Base-by-base conservation (phyloP, 108 stramenopile species). In the Epithemia pelagica region DNA sequence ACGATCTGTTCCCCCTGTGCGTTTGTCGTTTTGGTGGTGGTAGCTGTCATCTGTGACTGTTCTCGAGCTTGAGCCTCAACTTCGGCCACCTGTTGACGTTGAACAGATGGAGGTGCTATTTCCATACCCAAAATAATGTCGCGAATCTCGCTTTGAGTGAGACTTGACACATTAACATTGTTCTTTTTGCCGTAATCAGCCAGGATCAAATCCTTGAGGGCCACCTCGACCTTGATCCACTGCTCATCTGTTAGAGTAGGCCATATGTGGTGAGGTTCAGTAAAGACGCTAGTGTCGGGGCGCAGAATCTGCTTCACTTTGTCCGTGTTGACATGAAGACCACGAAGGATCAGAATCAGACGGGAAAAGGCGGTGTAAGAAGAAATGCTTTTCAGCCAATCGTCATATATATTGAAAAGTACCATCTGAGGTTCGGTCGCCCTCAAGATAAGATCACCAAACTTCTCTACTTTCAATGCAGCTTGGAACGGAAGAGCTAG, bases 81-180 rank as follows among this genome's bases (percentile, higher is more conserved):
- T 83, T 99, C 99, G 5, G 99, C 96, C 46, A 99, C 95, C 80
- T 99, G 99, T 69, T 99, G 97, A 2, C 99, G 82, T 71, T 99
- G 99, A 72, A 98, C 85, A 1, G 95, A 96, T 28, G 99, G 99
- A 30, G 99, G 99, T 20, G 96, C 92, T 69, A 99, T 98, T 77
- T 99, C 99, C 97, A 96, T 96, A 28, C 99, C 99, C 37, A 99
- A 85, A 72, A 99, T 99, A 71, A 99, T 98, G 73, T 99, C 99
- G 18, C 99, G 88, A 52, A 99, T 95, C 79, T 99, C 99, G 65
- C 92, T 94, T 74, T 99, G 96, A 0, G 99, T 99, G 67, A 99
- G 82, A 67, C 95, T 96, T 27, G 96, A 96, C 1, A 98, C 97
- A 73, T 97, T 99, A 22, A 98, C 97, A 74, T 99, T 99, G 76